These are phyloP conservation scores for Boletus fagicola DNA, from an alignment of 768 basidiomycete species.

Conservation along the genomic window DNA sequence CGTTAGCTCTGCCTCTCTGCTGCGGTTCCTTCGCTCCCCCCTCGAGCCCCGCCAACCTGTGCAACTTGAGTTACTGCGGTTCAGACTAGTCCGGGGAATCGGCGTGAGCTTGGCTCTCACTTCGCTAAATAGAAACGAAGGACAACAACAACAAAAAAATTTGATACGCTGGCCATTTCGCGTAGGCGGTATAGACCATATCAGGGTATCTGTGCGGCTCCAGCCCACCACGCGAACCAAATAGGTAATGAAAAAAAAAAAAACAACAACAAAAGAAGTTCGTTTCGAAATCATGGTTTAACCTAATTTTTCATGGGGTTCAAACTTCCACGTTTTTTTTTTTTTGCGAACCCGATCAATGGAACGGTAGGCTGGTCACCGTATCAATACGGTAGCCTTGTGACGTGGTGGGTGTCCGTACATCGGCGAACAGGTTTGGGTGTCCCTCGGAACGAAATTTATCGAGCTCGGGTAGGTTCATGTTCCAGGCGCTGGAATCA, in stretches of 20 bases:
- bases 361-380: neutral
- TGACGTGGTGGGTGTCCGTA: slow-evolving; percentile 22
- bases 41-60: neutral
- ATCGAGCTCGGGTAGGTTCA: slow-evolving; percentile 13
- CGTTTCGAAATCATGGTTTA: slow-evolving; percentile 4
- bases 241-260: neutral
- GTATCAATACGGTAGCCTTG: slow-evolving; percentile 20
- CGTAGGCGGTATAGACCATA: slow-evolving; percentile 3
- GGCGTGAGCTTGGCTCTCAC: slow-evolving; percentile 22
- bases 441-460: neutral
- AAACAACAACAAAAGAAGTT: neutral
- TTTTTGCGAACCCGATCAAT: neutral
- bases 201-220: slow-evolving; percentile 4
- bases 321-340: slow-evolving; percentile 13
- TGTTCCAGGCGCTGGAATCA: neutral
- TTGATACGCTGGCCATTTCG: neutral
- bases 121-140: slow-evolving; percentile 11
- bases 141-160: neutral
- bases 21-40: neutral
- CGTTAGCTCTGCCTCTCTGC: neutral
- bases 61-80: neutral
- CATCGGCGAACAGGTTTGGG: slow-evolving; percentile 13
- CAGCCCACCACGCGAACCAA: neutral
- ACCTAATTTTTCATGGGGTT: slow-evolving; percentile 5
- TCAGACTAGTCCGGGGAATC: neutral